Evolutionary conservation across 176 grass and related monocot species (phyloP), one percentile per base, ranked within the genome.

Genomic region (Paspalum vaginatum): DNA sequence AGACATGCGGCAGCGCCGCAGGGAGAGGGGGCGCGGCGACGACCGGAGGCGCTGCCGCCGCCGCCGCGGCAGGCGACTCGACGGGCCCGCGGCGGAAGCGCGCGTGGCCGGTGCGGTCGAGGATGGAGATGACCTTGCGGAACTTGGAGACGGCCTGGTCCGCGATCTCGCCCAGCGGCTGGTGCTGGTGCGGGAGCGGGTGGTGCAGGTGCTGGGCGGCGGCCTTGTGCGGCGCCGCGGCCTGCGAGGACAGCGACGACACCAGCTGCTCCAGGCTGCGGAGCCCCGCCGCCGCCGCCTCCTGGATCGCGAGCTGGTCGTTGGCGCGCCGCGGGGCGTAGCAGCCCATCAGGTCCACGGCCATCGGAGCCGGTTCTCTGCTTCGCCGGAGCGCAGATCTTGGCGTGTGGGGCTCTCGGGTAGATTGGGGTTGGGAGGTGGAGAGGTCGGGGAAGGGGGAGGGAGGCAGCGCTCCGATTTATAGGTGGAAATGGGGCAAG

Each of bases 41-140:
- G 9, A 22, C 61, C 2, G 76, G 49, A 8, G 22, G 63, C 0
- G 49, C 16, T 18, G 64, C 6, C 1, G 55, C 21, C 9, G 59
- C 25, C 25, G 27, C 6, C 11, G 22, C 10, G 11, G 43, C 55
- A n/a, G n/a, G n/a, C 2, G 85, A 8, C 60, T 85, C 83, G 12
- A 85, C 65, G 6, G 93, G 93, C 4, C 90, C 92, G 44, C 92
- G 92, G 39, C 92, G 83, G 90, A 98, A 98, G n/a, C 95, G 95
- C 16, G 95, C 95, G 70, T 98, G 95, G 50, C 95, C 95, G 26
- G 90, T 95, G 70, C 95, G 95, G 80, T 98, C 93, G 1, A 98
- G 92, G 70, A 95, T 90, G 39, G 90, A 92, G 49, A 98, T 98
- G 22, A 95, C 92, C 86, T 93, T 98, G 68, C 90, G 89, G 65